Evolutionary conservation across 2,329 filamentous ascomycete genomes (phyloP).

Genomic region (Arthrobotrys iridis): DNA sequence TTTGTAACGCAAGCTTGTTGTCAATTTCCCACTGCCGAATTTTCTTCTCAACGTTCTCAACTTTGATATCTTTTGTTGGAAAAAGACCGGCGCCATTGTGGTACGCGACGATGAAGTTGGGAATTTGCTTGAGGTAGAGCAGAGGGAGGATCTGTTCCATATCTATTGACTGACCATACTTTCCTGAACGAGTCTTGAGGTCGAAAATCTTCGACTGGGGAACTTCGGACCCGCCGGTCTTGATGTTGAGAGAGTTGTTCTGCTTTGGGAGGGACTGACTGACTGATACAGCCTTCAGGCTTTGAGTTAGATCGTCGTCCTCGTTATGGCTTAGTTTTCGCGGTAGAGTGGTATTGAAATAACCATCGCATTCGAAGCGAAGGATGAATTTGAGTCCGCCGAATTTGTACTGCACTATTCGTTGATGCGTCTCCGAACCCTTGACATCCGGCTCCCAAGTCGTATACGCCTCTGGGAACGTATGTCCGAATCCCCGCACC

Average conservation of each 20-base stretch:
- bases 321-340: slow-evolving; percentile 13
- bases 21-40: slow-evolving; percentile 62
- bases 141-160: slow-evolving; percentile 62
- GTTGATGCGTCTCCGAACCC: slow-evolving; percentile 54
- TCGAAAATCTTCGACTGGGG: slow-evolving; percentile 62
- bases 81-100: slow-evolving; percentile 61
- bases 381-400: slow-evolving; percentile 30
- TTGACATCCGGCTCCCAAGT: slow-evolving; percentile 69
- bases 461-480: slow-evolving; percentile 74
- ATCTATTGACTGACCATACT: slow-evolving; percentile 57
- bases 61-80: slow-evolving; percentile 59
- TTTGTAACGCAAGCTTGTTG: slow-evolving; percentile 59
- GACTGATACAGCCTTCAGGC: slow-evolving; percentile 26
- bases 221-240: slow-evolving; percentile 57
- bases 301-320: slow-evolving; percentile 21
- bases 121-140: slow-evolving; percentile 63
- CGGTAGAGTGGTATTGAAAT: slow-evolving; percentile 25
- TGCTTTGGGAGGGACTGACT: slow-evolving; percentile 31
- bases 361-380: slow-evolving; percentile 41
- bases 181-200: slow-evolving; percentile 63
- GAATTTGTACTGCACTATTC: slow-evolving; percentile 39
- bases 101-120: slow-evolving; percentile 63
- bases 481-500: slow-evolving; percentile 72
- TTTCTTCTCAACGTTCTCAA: slow-evolving; percentile 59
- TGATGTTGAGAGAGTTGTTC: slow-evolving; percentile 39